Evolutionary conservation across 192 early-diverging fungal genomes (phyloP).

Genomic region (Dispira parvispora): DNA sequence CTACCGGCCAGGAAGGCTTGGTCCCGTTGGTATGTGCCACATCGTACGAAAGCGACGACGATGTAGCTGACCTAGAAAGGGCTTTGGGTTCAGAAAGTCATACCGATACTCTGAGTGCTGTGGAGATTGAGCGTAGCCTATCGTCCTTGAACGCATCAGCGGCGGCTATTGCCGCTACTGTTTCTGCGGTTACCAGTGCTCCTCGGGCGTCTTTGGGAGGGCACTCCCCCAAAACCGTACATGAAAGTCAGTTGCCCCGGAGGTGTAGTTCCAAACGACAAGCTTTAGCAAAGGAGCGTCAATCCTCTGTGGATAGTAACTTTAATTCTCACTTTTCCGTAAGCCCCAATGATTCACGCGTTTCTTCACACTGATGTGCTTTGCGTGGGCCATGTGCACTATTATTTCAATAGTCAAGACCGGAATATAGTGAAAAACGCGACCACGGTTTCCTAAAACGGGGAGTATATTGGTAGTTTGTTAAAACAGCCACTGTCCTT

Average conservation of each 20-base stretch:
- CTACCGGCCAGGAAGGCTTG: constrained; percentile 39
- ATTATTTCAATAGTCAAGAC: too few relatives aligned
- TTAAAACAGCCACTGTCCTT: too few relatives aligned
- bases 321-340: too few relatives aligned
- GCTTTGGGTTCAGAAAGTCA: background rate
- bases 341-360: too few relatives aligned
- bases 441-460: too few relatives aligned
- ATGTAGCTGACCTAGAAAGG: background rate
- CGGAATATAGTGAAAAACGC: too few relatives aligned
- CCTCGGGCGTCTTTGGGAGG: background rate
- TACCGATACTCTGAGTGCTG: constrained; percentile 5
- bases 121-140: constrained; percentile 1
- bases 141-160: constrained; percentile 1
- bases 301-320: too few relatives aligned
- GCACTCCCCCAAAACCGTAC: background rate
- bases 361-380: too few relatives aligned
- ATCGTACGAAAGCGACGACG: background rate
- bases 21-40: constrained; percentile 16
- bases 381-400: too few relatives aligned
- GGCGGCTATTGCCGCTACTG: constrained; percentile 2
- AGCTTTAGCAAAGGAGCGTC: too few relatives aligned
- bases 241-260: constrained; percentile 1
- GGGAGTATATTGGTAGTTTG: too few relatives aligned
- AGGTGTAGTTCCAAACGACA: background rate
- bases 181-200: background rate